A percentile compares a stretch with the other conserved stretches of the same genome.
Conservation (phyloP, 2,329 filamentous ascomycete species). For the Beauveria pseudobassiana region DNA sequence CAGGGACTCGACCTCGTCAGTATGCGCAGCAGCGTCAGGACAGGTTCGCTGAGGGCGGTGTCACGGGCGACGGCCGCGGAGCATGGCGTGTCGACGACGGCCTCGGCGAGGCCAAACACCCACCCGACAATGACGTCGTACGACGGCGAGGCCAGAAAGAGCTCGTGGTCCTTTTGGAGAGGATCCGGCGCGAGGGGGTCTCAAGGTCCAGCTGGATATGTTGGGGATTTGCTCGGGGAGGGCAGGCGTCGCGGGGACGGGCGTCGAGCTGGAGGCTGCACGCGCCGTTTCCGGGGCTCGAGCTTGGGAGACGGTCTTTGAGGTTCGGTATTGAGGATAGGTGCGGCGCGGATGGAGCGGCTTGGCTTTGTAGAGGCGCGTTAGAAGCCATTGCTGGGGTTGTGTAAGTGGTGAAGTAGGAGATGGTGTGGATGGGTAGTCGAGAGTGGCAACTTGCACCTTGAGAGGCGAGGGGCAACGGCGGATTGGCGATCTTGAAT, state of each 20-base stretch:
- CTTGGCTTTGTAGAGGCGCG: neutral
- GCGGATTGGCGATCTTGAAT: neutral
- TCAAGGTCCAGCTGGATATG: slow-evolving; percentile 50
- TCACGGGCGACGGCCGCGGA: slow-evolving; percentile 44
- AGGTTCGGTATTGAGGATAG: slow-evolving; percentile 22
- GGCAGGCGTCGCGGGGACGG: slow-evolving; percentile 67
- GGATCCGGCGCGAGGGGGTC: slow-evolving; percentile 67
- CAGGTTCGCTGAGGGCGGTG: slow-evolving; percentile 49
- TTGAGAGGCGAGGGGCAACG: neutral
- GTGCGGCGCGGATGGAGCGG: slow-evolving; percentile 12
- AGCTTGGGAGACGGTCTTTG: slow-evolving; percentile 56
- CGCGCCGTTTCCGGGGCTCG: slow-evolving; percentile 53
- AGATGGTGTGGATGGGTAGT: neutral
- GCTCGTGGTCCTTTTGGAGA: slow-evolving; percentile 74
- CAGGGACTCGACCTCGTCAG: slow-evolving; percentile 57
- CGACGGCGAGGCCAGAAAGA: slow-evolving; percentile 72
- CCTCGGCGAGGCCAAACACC: slow-evolving; percentile 78
- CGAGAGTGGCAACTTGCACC: neutral
- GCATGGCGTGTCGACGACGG: slow-evolving; percentile 63
- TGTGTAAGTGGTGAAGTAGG: neutral
- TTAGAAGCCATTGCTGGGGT: slow-evolving; percentile 1
- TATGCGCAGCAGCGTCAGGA: slow-evolving; percentile 60
- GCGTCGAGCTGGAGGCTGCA: slow-evolving; percentile 44
- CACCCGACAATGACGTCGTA: slow-evolving; percentile 74
- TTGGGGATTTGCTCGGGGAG: slow-evolving; percentile 59